Evolutionary conservation across 257 asterid species (phyloP).

Genomic region (Salvia miltiorrhiza): DNA sequence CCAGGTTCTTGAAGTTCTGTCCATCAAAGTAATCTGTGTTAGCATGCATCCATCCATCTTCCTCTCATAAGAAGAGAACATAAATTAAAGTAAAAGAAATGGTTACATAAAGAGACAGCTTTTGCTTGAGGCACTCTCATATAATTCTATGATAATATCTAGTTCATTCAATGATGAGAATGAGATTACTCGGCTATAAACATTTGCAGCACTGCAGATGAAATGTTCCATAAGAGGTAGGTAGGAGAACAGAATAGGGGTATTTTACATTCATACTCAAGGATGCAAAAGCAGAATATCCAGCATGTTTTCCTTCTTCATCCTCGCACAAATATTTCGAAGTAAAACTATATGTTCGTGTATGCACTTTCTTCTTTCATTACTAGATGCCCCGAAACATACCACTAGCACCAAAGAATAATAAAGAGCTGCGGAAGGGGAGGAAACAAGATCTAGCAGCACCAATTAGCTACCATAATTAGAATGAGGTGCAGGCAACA

Average conservation of each 20-base stretch:
- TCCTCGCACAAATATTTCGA: background rate
- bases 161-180: background rate
- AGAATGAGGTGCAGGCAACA: background rate
- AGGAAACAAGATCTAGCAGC: background rate
- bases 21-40: slow-evolving; percentile 20
- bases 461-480: background rate
- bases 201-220: background rate
- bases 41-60: slow-evolving; percentile 3
- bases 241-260: background rate
- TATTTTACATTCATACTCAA: background rate
- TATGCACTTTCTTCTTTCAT: background rate
- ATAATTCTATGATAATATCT: background rate
- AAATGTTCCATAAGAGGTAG: background rate
- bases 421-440: background rate
- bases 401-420: background rate
- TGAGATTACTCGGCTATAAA: background rate
- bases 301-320: slow-evolving; percentile 4
- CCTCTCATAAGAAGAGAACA: background rate
- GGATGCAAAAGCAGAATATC: background rate
- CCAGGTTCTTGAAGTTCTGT: slow-evolving; percentile 31
- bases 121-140: background rate
- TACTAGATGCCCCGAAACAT: background rate
- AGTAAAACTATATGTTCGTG: background rate
- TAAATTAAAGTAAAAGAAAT: background rate
- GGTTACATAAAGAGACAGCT: background rate